Conservation (phyloP, 495 filamentous ascomycete genomes). For the Annulohypoxylon maeteangense region DNA sequence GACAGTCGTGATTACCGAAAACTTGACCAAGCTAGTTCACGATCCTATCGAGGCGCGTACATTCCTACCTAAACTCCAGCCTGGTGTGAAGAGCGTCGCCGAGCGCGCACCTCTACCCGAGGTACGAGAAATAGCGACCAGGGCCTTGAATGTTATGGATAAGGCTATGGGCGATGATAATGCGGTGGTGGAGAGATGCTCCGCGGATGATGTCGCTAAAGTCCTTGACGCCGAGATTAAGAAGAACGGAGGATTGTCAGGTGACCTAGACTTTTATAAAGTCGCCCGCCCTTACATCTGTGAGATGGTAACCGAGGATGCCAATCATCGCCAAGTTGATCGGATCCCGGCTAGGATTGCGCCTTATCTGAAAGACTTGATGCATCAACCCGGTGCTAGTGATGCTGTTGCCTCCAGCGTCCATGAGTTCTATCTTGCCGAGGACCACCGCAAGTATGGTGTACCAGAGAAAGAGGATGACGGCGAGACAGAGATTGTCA, state of each 20-base stretch:
- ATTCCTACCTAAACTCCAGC: conserved; percentile 95
- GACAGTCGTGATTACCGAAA: conserved; percentile 97
- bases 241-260: conserved; percentile 69
- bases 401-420: conserved; percentile 72
- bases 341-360: conserved; percentile 73
- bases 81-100: conserved; percentile 89
- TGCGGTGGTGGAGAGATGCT: conserved; percentile 73
- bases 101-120: conserved; percentile 92
- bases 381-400: conserved; percentile 64
- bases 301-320: conserved; percentile 88
- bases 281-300: conserved; percentile 78
- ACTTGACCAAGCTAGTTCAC: conserved; percentile 97
- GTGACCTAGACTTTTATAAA: conserved; percentile 73
- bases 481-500: conserved; percentile 90
- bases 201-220: conserved; percentile 77
- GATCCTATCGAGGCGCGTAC: conserved; percentile 95
- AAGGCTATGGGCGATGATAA: conserved; percentile 87
- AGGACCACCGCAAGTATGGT: conserved; percentile 88
- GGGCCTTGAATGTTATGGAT: conserved; percentile 87
- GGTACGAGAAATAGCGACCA: conserved; percentile 87
- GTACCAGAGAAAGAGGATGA: conserved; percentile 86
- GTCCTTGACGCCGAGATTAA: conserved; percentile 80
- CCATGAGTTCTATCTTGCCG: conserved; percentile 76
- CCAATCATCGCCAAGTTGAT: conserved; percentile 81
- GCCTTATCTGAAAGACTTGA: conserved; percentile 79